These are phyloP conservation scores for Naganishia randhawae DNA, from an alignment of 768 basidiomycete species.

Conservation along the genomic window DNA sequence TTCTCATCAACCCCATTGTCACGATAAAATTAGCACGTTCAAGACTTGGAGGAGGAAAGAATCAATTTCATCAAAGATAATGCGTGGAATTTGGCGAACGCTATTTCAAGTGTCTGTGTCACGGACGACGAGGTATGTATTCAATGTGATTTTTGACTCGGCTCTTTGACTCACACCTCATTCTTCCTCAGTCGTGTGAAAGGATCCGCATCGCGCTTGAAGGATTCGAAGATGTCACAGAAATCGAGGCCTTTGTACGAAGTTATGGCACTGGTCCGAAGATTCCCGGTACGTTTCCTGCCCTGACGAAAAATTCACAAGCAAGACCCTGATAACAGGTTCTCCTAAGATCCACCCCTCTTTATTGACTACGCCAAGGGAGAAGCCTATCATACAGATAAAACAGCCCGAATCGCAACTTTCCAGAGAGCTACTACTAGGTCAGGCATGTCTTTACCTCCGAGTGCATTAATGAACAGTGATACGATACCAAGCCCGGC, in stretches of 20 bases:
- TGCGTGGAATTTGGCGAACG: conserved; percentile 93
- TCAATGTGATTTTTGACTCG: background rate
- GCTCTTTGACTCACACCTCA: background rate
- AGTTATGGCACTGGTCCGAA: conserved; percentile 81
- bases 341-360: conserved; percentile 65
- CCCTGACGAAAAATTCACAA: background rate
- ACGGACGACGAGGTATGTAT: conserved; percentile 81
- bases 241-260: conserved; percentile 83
- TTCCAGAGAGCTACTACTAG: conserved; percentile 57
- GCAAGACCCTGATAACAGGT: background rate
- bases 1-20: too few relatives aligned
- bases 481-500: conserved; percentile 31
- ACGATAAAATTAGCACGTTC: conserved; percentile 59
- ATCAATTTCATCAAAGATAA: conserved; percentile 91
- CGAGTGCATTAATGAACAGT: conserved; percentile 13
- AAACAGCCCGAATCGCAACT: conserved; percentile 52
- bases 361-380: conserved; percentile 70
- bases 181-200: conserved; percentile 72
- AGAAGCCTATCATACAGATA: conserved; percentile 52
- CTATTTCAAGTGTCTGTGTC: conserved; percentile 92
- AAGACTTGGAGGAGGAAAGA: conserved; percentile 94
- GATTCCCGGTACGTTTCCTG: conserved; percentile 59
- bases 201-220: conserved; percentile 79
- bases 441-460: conserved; percentile 14
- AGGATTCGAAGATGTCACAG: conserved; percentile 77